A percentile compares a stretch with the other conserved stretches of the same genome.
Evolutionary conservation across 495 filamentous ascomycete genomes (phyloP).

Genomic region (Recurvomyces mirabilis): DNA sequence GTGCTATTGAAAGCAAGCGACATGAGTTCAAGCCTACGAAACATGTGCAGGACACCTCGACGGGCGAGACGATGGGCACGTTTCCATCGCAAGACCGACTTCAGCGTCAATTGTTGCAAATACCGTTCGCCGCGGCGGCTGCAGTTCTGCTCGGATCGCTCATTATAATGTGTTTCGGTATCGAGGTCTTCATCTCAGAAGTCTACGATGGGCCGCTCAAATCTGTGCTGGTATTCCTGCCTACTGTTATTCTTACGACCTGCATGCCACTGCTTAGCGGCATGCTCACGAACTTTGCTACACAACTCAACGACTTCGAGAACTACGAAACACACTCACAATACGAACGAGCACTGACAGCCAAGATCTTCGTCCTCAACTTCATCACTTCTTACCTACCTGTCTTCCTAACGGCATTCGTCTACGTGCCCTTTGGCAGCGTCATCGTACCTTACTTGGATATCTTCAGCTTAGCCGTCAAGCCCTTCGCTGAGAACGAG

Average conservation of each 20-base stretch:
- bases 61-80: slow-evolving; percentile 67
- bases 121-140: slow-evolving; percentile 76
- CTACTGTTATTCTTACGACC: slow-evolving; percentile 73
- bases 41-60: slow-evolving; percentile 64
- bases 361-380: slow-evolving; percentile 90
- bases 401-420: slow-evolving; percentile 85
- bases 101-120: slow-evolving; percentile 65
- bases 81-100: slow-evolving; percentile 73
- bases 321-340: slow-evolving; percentile 80
- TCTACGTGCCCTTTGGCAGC: slow-evolving; percentile 90
- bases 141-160: slow-evolving; percentile 60
- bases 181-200: slow-evolving; percentile 93
- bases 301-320: slow-evolving; percentile 70
- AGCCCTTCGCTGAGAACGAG: slow-evolving; percentile 61
- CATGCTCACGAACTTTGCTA: slow-evolving; percentile 65
- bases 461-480: slow-evolving; percentile 67
- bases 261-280: slow-evolving; percentile 67
- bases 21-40: slow-evolving; percentile 70
- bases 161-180: slow-evolving; percentile 79
- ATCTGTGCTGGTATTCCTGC: slow-evolving; percentile 69
- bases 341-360: slow-evolving; percentile 70
- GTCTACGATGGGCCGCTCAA: slow-evolving; percentile 89
- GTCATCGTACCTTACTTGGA: slow-evolving; percentile 82
- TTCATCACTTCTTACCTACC: slow-evolving; percentile 95
- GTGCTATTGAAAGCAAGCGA: slow-evolving; percentile 64